These are phyloP conservation scores for Wickerhamomyces ciferrii DNA, from an alignment of 805 yeast species.

Conservation along the genomic window DNA sequence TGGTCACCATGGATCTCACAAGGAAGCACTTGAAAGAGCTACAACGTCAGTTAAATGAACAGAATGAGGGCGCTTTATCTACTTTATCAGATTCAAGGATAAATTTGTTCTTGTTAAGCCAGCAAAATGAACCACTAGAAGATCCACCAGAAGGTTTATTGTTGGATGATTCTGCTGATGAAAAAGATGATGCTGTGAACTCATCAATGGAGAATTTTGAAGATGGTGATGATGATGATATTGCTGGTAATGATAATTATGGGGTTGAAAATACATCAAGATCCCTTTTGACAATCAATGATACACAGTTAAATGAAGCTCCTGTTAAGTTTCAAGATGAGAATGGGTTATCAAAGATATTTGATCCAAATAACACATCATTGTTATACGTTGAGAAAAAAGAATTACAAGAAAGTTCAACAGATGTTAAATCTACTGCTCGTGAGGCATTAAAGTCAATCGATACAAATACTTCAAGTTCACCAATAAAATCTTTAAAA, in stretches of 20 bases:
- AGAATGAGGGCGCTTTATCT: neutral
- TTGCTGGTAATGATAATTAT: neutral
- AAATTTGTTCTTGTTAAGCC: neutral
- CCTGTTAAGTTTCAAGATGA: neutral
- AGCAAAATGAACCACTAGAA: too few species aligned
- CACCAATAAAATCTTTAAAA: neutral
- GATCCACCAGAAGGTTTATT: neutral
- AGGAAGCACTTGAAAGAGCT: neutral
- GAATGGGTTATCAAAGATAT: constrained; percentile 4
- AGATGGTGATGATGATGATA: neutral
- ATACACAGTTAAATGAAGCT: neutral
- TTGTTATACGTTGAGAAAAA: constrained; percentile 1
- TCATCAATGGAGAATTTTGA: neutral
- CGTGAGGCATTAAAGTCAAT: neutral
- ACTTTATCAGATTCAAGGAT: neutral
- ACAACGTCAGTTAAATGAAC: neutral
- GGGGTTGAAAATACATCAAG: neutral
- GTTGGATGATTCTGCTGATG: neutral
- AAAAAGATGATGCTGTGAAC: neutral
- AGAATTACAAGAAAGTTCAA: neutral
- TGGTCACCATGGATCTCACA: neutral
- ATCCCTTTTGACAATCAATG: neutral
- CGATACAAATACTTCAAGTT: neutral
- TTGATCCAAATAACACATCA: constrained; percentile 10
- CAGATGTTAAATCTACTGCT: too few species aligned